Evolutionary conservation across 192 early-diverging fungal species (phyloP).

Genomic region (Phlyctochytrium bullatum): DNA sequence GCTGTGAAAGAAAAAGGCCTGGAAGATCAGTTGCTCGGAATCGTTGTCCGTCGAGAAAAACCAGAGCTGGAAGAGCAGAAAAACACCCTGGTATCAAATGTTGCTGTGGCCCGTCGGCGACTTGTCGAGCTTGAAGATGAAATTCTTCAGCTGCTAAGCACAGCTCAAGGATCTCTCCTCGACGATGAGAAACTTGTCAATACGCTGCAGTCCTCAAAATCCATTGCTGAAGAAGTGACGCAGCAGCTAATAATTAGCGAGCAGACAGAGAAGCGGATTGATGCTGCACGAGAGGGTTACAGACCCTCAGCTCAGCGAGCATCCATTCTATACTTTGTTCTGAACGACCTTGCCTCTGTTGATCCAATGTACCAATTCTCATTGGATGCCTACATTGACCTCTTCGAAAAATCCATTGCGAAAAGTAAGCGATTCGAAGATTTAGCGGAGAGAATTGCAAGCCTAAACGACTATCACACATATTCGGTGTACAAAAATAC

Average conservation of each 20-base stretch:
- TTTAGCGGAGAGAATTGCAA: conserved; percentile 46
- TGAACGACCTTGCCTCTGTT: conserved; percentile 55
- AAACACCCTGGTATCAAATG: conserved; percentile 53
- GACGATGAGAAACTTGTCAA: conserved; percentile 64
- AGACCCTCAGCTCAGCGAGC: conserved; percentile 58
- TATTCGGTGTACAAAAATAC: conserved; percentile 65
- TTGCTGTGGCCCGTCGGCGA: conserved; percentile 57
- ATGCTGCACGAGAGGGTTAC: conserved; percentile 60
- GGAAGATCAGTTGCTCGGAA: conserved; percentile 62
- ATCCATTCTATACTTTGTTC: conserved; percentile 61
- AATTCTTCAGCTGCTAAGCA: conserved; percentile 58
- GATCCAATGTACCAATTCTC: conserved; percentile 71
- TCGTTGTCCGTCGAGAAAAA: conserved; percentile 54
- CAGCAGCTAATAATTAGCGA: conserved; percentile 60
- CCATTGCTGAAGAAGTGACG: conserved; percentile 58
- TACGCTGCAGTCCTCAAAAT: conserved; percentile 61
- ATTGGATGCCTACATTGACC: conserved; percentile 57
- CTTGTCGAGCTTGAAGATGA: conserved; percentile 62
- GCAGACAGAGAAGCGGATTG: conserved; percentile 62
- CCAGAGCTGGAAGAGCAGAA: conserved; percentile 65
- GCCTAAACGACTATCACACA: conserved; percentile 61
- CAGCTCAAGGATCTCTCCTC: conserved; percentile 60
- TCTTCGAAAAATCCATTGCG: conserved; percentile 60
- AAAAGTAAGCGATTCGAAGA: conserved; percentile 59
- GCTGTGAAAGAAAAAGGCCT: conserved; percentile 63